Base-by-base conservation (phyloP, 2,329 filamentous ascomycete genomes). In the Penicillium sp. region DNA sequence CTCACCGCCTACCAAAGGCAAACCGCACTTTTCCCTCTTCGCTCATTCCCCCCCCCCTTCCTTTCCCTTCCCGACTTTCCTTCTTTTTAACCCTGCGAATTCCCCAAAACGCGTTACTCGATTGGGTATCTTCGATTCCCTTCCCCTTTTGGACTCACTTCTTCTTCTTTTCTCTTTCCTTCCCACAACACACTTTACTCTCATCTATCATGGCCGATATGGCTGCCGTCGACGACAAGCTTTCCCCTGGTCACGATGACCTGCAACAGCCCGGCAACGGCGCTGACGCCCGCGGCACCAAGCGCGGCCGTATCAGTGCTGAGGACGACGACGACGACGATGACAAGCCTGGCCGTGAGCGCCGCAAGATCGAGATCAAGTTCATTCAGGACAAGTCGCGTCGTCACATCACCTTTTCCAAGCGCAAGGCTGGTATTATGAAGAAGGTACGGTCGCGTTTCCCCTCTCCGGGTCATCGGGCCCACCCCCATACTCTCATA, bases 321-420 rank as follows among this genome's bases (percentile, higher is more conserved):
- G 93, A 97, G 74, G 94, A 97, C 73, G 94, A 97, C 65, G 93
- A 97, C 63, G 94, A 97, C 63, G 92, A 97, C 67, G 92, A 96
- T 67, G 93, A 97, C 77, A 97, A 97, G 86, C 91, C 91, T 61
- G 92, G 92, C 72, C 92, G 94, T 77, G 94, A 97, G 85, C 89
- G 94, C 74, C 88, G 94, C 80, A 99, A 99, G 89, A 99, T 99
- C 71, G 94, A 99, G 79, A 99, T 99, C 81, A 99, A 99, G 85
- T 99, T 99, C 81, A 99, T 99, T 77, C 93, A 92, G 78, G 94
- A 99, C 80, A 99, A 99, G 83, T 97, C 93, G 80, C 92, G 94
- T 80, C 90, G 94, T 61, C 94, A 99, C 82, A 99, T 97, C 75
- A 97, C 94, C 70, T 97, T 99, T 77, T 97, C 93, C 67, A 99